phyloP scores from a whole-genome alignment of 129 eudicot genomes.

The Helianthus annuus region DNA sequence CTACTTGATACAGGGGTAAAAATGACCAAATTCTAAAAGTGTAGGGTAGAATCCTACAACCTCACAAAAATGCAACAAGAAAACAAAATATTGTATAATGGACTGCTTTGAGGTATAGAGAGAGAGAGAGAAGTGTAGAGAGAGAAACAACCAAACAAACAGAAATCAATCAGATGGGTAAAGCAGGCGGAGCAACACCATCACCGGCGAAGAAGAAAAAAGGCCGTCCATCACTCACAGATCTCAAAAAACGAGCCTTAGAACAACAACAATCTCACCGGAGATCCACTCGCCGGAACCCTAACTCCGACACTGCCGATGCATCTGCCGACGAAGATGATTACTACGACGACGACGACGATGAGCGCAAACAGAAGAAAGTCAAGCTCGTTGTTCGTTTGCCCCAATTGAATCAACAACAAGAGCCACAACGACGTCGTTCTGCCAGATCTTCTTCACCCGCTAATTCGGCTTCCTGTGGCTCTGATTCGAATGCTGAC shows the following conservation, averaged over 20 bases:
- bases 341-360: conserved; percentile 79
- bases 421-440: neutral
- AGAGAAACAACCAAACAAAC: conserved; percentile 21
- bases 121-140: conserved; percentile 26
- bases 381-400: conserved; percentile 74
- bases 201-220: conserved; percentile 57
- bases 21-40: neutral
- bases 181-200: conserved; percentile 38
- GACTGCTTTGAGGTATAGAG: conserved; percentile 21
- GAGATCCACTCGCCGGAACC: conserved; percentile 93
- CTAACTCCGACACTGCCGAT: conserved; percentile 37
- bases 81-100: conserved; percentile 29
- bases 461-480: conserved; percentile 38
- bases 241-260: conserved; percentile 54
- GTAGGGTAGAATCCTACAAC: conserved; percentile 8
- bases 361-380: conserved; percentile 74
- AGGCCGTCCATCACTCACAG: conserved; percentile 75
- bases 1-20: neutral
- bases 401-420: conserved; percentile 47
- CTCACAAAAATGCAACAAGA: conserved; percentile 17
- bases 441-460: conserved; percentile 33
- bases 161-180: conserved; percentile 46
- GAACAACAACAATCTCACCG: conserved; percentile 45
- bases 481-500: conserved; percentile 44
- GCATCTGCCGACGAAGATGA: conserved; percentile 25